A percentile compares a stretch with the other conserved stretches of the same genome.
These are phyloP conservation scores for Neopestalotiopsis sp. DNA, from an alignment of 2,329 filamentous ascomycete genomes.

Conservation along the genomic window DNA sequence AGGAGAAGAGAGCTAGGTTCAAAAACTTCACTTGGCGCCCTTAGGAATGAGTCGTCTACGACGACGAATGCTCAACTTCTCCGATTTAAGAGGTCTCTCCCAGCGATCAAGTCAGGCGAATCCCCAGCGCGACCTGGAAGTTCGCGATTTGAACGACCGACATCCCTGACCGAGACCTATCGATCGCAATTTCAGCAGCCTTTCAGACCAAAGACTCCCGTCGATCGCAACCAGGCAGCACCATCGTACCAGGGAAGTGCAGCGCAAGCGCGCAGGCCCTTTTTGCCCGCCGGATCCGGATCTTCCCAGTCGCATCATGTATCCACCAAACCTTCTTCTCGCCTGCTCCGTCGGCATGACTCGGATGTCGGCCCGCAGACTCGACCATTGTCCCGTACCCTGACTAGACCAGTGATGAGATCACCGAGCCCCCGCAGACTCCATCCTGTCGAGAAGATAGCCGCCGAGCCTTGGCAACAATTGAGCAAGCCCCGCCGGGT, in stretches of 20 bases:
- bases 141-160: conserved; percentile 60
- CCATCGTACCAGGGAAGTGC: conserved; percentile 55
- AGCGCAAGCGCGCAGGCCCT: conserved; percentile 69
- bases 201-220: conserved; percentile 72
- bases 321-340: conserved; percentile 70
- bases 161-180: conserved; percentile 59
- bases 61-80: conserved; percentile 70
- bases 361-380: conserved; percentile 72
- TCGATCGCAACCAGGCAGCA: conserved; percentile 61
- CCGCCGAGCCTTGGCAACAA: conserved; percentile 63
- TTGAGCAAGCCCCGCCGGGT: conserved; percentile 74
- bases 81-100: conserved; percentile 69
- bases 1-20: conserved; percentile 63
- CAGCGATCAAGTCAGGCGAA: conserved; percentile 59
- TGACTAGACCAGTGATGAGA: conserved; percentile 63
- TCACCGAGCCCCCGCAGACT: conserved; percentile 64
- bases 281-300: conserved; percentile 78
- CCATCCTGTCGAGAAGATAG: conserved; percentile 44
- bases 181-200: conserved; percentile 51
- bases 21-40: conserved; percentile 57
- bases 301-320: conserved; percentile 80
- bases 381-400: conserved; percentile 60
- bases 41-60: conserved; percentile 61
- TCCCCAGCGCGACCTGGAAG: conserved; percentile 55
- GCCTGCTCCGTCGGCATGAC: conserved; percentile 79